Conservation (phyloP, 2,329 filamentous ascomycete species). For the Colletotrichum caudatum region DNA sequence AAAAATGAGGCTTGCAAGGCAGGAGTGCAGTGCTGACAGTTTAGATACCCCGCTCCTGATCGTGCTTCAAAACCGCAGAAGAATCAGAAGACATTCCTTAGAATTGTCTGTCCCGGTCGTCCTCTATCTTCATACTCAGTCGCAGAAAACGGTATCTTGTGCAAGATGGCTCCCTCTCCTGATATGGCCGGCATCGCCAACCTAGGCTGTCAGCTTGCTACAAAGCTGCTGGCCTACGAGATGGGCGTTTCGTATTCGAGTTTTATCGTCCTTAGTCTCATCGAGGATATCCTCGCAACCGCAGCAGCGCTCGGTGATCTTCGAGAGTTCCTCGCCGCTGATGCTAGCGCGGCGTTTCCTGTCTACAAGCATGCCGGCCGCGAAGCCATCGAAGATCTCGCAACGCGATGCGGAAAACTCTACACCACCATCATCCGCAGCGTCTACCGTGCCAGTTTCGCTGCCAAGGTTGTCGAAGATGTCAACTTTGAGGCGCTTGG, state of each 20-base stretch:
- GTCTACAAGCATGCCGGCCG: conserved; percentile 33
- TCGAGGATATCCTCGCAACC: conserved; percentile 8
- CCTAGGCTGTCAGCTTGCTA: conserved; percentile 28
- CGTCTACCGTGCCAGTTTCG: conserved; percentile 28
- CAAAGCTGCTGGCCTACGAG: conserved; percentile 27
- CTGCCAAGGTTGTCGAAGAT: conserved; percentile 21
- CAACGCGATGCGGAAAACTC: conserved; percentile 18
- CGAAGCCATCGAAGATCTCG: conserved; percentile 26
- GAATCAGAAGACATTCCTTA: not conserved
- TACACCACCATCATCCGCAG: conserved; percentile 29
- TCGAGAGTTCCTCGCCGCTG: conserved; percentile 19
- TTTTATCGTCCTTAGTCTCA: not conserved
- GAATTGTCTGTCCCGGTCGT: not conserved
- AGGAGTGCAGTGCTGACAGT: not conserved
- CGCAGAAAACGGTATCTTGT: not conserved
- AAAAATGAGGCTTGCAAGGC: conserved; percentile 35
- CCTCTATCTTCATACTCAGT: not conserved
- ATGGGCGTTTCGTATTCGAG: conserved; percentile 7
- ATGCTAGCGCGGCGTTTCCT: conserved; percentile 9
- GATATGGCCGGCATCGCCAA: conserved; percentile 31
- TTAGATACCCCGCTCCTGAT: conserved; percentile 35
- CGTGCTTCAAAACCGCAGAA: conserved; percentile 1
- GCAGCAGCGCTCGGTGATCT: conserved; percentile 21
- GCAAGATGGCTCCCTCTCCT: conserved; percentile 4
- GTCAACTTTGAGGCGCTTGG: conserved; percentile 12